Base-by-base conservation (phyloP, 495 filamentous ascomycete species). In the Hypoxylon intermedium region DNA sequence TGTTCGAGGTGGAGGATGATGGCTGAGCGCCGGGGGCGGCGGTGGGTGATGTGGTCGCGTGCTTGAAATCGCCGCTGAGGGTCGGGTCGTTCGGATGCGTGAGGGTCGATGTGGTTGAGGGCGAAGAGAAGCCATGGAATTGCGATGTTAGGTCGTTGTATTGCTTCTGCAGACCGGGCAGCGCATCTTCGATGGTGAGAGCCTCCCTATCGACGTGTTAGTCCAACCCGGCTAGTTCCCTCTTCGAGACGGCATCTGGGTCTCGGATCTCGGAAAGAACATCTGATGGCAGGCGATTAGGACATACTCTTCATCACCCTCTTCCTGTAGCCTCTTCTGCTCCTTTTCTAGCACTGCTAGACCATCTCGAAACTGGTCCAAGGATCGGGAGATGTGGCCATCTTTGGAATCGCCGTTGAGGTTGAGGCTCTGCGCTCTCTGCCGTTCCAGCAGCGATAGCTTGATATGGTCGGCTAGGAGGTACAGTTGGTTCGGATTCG, bases 391-490 rank as follows among this genome's bases (percentile, higher is more conserved):
- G 59, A 97, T 94, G 63, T 95, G 89, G 24, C 88, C 88, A 79
- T 95, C 92, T 74, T 96, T 90, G 5, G 88, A 83, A 69, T 91
- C 91, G 67, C 92, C 87, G 9, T 68, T 55, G 24, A 96, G 85
- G 53, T 91, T 87, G n/a, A 96, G 82, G 1, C 87, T 88, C 53
- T 90, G 86, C n/a, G 92, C 92, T 37, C 93, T 88, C 76, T 96
- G 89, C 43, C 93, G 87, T 72, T 98, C 94, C 20, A 97, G 82
- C 23, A 92, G 79, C 26, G 87, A 89, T 43, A 90, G 80, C 67
- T 90, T 89, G 78, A 92, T 84, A 72, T 92, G 87, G 73, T 92
- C 89, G 61, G 88, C 86, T 26, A 92, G 80, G 31, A 92, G 83
- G 60, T 85, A 84, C 26, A 91, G 87, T 55, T 89, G 88, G 63